Evolutionary conservation across 2,329 filamentous ascomycete species (phyloP).

Genomic region (Laburnicola sp.): DNA sequence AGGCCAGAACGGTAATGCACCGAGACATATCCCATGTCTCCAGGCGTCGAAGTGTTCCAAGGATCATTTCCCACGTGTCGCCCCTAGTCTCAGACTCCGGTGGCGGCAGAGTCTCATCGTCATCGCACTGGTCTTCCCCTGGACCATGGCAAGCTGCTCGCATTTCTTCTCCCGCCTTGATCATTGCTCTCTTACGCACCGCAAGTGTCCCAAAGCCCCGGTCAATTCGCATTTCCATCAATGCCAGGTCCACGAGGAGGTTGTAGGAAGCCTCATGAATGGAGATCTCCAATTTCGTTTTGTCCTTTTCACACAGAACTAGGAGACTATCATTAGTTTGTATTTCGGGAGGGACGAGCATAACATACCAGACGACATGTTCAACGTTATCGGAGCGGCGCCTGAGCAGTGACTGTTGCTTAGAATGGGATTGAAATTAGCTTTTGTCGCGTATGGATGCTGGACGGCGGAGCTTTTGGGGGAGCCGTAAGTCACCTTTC

Average conservation of each 20-base stretch:
- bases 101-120: not conserved
- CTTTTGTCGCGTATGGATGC: not conserved
- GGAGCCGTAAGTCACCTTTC: not conserved
- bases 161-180: not conserved
- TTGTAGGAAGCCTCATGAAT: conserved; percentile 3
- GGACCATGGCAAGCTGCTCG: not conserved
- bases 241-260: not conserved
- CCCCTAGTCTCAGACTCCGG: not conserved
- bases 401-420: not conserved
- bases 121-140: not conserved
- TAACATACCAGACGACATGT: conserved; percentile 4
- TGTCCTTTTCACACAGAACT: conserved; percentile 3
- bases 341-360: not conserved
- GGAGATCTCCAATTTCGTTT: not conserved
- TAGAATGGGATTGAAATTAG: too few species aligned
- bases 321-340: not conserved
- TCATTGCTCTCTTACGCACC: not conserved
- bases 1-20: not conserved
- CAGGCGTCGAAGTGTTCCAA: not conserved
- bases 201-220: not conserved
- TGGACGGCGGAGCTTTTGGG: not conserved
- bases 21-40: not conserved
- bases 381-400: not conserved
- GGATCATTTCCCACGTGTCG: not conserved
- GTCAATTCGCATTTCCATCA: conserved; percentile 1